Percentiles rank a stretch among this genome's conserved stretches.
Evolutionary conservation across 768 basidiomycete species (phyloP).

Genomic region (Neoboletus brunneissimus): DNA sequence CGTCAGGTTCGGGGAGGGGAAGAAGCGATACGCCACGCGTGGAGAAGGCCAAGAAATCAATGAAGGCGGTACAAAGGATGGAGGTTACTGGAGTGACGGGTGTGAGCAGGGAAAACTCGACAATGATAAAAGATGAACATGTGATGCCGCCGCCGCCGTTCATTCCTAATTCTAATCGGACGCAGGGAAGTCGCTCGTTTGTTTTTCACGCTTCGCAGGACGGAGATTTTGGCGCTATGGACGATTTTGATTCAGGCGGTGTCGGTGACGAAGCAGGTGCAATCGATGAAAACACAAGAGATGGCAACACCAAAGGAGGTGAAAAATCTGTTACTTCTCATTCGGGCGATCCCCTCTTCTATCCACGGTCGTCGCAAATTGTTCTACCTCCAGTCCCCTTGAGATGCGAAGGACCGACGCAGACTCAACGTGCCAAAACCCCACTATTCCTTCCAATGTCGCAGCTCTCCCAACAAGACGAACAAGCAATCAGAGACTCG

Average conservation of each 20-base stretch:
- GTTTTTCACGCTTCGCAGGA: slow-evolving; percentile 17
- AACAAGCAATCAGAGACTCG: slow-evolving; percentile 51
- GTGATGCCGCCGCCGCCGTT: slow-evolving; percentile 42
- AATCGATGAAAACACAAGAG: slow-evolving; percentile 2
- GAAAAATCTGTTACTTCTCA: slow-evolving; percentile 3
- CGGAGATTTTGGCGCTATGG: slow-evolving; percentile 17
- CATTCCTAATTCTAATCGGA: slow-evolving; percentile 16
- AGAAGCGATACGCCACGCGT: slow-evolving; percentile 39
- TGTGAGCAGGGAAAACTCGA: slow-evolving; percentile 16
- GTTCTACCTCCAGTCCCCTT: slow-evolving; percentile 4
- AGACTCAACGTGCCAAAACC: slow-evolving; percentile 12
- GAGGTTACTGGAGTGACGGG: slow-evolving; percentile 18
- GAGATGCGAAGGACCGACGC: slow-evolving; percentile 1
- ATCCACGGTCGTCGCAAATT: slow-evolving; percentile 24
- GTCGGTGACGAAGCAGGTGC: neutral
- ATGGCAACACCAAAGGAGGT: slow-evolving; percentile 1
- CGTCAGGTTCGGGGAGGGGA: slow-evolving; percentile 7
- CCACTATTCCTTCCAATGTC: slow-evolving; percentile 49
- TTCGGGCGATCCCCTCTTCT: slow-evolving; percentile 20
- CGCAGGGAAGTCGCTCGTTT: slow-evolving; percentile 7
- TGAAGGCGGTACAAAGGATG: slow-evolving; percentile 35
- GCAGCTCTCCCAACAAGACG: slow-evolving; percentile 58
- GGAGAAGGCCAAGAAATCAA: slow-evolving; percentile 44
- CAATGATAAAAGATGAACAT: slow-evolving; percentile 19
- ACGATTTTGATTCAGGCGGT: slow-evolving; percentile 1